Base-by-base conservation (phyloP, 192 early-diverging fungal genomes). In the Allomyces macrogynus region DNA sequence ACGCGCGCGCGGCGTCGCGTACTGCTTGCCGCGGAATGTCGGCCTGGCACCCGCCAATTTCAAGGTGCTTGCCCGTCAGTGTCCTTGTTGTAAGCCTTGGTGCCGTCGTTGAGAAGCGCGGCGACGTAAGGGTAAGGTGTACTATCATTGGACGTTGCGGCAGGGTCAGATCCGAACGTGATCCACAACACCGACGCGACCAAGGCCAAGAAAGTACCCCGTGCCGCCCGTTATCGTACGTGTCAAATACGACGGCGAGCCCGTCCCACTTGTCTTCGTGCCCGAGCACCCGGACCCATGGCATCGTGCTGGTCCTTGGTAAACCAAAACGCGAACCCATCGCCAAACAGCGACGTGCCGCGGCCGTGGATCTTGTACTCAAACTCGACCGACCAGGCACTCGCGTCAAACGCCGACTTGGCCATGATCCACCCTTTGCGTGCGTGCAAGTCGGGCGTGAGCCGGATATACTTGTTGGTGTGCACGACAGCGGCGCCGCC, bases 291-390 rank as follows among this genome's bases (percentile, higher is more conserved):
- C 25, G 89, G 85, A 0, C 95, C 94, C 54, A 57, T n/a, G 49
- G 71, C 61, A 5, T 67, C 69, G 18, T 71, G 76, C 49, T 86
- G 78, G 54, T 94, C 83, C 66, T 81, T 80, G 22, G 93, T 87
- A 65, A 87, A 83, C 89, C 92, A 99, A 65, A 99, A 83, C 22
- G 92, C 96, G 74, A 99, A 89, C 9, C 96, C 96, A 69, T 99
- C 96, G 32, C 96, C 96, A 69, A 78, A 89, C 63, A 99, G 76
- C 61, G 80, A 80, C 18, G 81, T 74, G 63, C 84, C 80, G 64
- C 80, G 75, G 63, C 91, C 88, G 62, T 80, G 77, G 11, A 99
- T 84, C 65, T 85, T 84, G 76, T 96, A 94, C 73, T 94, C 88
- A 73, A 99, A 90, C 70, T 97, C 95, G 14, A 95, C 71, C 71